These are phyloP conservation scores for Amanita brunnescens DNA, from an alignment of 768 basidiomycete species.

Conservation along the genomic window DNA sequence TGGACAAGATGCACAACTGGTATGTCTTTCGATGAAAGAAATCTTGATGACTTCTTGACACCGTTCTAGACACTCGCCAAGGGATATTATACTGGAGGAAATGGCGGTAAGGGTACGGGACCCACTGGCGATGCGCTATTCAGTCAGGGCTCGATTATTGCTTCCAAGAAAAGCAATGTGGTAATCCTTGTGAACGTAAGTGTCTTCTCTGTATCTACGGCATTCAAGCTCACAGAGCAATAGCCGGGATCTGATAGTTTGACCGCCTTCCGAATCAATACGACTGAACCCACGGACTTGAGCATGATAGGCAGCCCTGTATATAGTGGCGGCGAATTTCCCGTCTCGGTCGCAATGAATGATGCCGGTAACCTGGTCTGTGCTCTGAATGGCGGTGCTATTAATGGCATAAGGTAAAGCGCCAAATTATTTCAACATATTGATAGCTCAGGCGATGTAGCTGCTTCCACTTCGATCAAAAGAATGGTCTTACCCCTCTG, in stretches of 20 bases:
- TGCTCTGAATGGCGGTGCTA: constrained; percentile 28
- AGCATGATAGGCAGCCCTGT: constrained; percentile 35
- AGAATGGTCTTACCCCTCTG: constrained; percentile 29
- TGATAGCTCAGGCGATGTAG: constrained; percentile 13
- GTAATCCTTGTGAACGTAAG: constrained; percentile 29
- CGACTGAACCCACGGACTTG: constrained; percentile 31
- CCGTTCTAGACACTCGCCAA: constrained; percentile 15
- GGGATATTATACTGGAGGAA: constrained; percentile 23
- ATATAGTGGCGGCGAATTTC: constrained; percentile 40
- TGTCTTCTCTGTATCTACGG: not conserved
- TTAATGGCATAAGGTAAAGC: constrained; percentile 12
- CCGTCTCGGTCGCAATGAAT: constrained; percentile 32
- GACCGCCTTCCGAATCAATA: constrained; percentile 32
- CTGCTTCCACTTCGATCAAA: constrained; percentile 35
- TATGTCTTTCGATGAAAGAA: not conserved
- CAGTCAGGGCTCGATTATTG: constrained; percentile 32
- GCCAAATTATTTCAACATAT: not conserved
- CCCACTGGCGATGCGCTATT: constrained; percentile 31
- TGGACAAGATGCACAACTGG: not conserved
- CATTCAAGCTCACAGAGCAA: not conserved
- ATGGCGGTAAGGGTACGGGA: constrained; percentile 28
- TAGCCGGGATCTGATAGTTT: constrained; percentile 35
- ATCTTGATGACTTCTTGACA: not conserved
- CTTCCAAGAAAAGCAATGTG: constrained; percentile 19
- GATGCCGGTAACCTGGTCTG: constrained; percentile 21